Base-by-base conservation (phyloP, 495 filamentous ascomycete genomes). In the Lophiotrema nucula region DNA sequence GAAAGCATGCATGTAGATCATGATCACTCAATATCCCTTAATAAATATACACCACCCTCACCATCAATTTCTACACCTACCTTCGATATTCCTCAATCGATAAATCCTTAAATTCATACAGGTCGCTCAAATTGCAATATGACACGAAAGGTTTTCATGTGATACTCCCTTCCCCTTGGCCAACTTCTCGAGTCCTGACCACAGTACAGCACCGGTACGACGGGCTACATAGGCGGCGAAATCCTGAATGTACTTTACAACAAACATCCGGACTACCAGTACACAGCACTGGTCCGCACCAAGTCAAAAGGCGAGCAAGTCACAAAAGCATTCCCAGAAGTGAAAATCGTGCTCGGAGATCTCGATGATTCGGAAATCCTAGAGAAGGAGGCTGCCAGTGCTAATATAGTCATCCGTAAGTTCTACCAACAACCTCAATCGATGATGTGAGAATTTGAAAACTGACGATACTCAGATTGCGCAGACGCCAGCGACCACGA, bases 181-280 rank as follows among this genome's bases (percentile, higher is more conserved):
- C 22, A 26, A 15, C 5, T n/a, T 45, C 37, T 43, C 6, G 18
- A 10, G 10, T 12, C 10, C 10, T 43, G 39, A 21, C 39, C 19
- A 18, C 19, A 11, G 10, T 6, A 21, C 27, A 84, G 82, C 33
- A 82, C 78, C 25, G 84, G 86, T 28, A 76, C 72, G 15, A 88
- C 79, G 54, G 88, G 88, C 27, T 92, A 90, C 67, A 88, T 92
- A 56, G 88, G 87, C 18, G 88, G 89, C n/a, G 87, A 91, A 60
- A 77, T 77, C 24, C 76, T 91, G 39, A 82, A 81, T 56, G 70
- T 72, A 8, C 69, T 91, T 16, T 60, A 70, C 47, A 74, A 80
- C 5, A 76, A 81, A 5, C 84, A 90, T 66, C 87, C 85, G 1
- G 81, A 91, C 23, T 86, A 81, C 69, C 74, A 88, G 35, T 75